Evolutionary conservation across 2,329 filamentous ascomycete genomes (phyloP), one percentile per base, ranked within the genome.

Genomic region (Diplodia intermedia): DNA sequence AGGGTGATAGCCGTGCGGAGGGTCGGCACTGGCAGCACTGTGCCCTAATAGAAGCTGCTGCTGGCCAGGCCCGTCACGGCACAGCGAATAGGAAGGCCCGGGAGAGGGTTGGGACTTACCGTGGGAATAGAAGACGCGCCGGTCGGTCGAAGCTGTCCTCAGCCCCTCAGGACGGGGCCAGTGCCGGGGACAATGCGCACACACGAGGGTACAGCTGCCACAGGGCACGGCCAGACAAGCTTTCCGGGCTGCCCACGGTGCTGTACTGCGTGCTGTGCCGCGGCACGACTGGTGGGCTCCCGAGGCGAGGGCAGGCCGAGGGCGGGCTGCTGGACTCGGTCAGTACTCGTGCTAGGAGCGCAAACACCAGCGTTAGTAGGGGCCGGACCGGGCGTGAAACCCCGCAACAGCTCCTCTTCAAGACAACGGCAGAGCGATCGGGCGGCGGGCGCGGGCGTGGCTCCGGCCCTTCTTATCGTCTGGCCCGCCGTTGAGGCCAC

Each of bases 161-260:
- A 83, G 69, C 12, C 79, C 75, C 43, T 82, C 74, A 65, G 81
- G 80, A 60, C 74, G 20, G 83, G 73, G 70, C 82, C 79, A 68
- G 83, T 79, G 11, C 81, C 81, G 23, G 77, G 79, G 2, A 81
- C 78, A 56, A 83, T 76, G 56, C 80, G 75, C 50, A 83, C 69
- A 23, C 80, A 75, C 12, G 76, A 70, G 69, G 26, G 26, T 26
- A 26, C 26, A 26, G 26, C 26, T 26, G 26, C 26, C 26, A 26
- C 26, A 4, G n/a, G n/a, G n/a, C n/a, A n/a, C n/a, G 55, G 18
- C 54, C 33, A 20, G n/a, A 40, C 18, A 12, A 40, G 56, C 43
- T 38, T 23, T 38, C 36, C 26, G 26, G 26, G 26, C 26, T 26
- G 26, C 26, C 26, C 36, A 20, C 31, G 23, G 56, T 15, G 26